Evolutionary conservation across 352 stramenopile species (phyloP).

Genomic region (Globisporangium uncinulatum): DNA sequence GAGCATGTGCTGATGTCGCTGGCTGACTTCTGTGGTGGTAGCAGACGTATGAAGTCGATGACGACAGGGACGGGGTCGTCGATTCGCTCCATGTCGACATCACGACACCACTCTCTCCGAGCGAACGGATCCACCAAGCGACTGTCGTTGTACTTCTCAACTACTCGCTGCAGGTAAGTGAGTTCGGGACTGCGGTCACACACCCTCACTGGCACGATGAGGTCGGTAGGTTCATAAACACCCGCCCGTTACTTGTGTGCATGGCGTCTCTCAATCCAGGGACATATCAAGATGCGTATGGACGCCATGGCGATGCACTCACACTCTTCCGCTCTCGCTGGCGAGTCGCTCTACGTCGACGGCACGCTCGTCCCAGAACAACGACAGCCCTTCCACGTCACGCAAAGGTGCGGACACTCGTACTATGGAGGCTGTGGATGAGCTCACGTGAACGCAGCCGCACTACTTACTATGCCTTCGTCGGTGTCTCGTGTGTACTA

Average conservation of each 20-base stretch:
- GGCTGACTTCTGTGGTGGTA: background rate
- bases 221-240: no score
- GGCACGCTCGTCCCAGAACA: slow-evolving; percentile 60
- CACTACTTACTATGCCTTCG: no score
- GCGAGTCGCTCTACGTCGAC: slow-evolving; percentile 33
- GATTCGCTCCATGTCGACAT: slow-evolving; percentile 55
- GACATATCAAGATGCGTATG: slow-evolving; percentile 55
- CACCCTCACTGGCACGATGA: no score
- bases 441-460: no score
- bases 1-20: background rate
- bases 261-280: slow-evolving; percentile 10
- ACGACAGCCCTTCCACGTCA: slow-evolving; percentile 37
- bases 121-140: slow-evolving; percentile 46
- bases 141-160: slow-evolving; percentile 50
- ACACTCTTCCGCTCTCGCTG: slow-evolving; percentile 31
- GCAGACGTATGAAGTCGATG: slow-evolving; percentile 41
- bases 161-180: slow-evolving; percentile 39
- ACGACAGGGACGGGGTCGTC: slow-evolving; percentile 38
- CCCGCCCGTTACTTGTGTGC: no score
- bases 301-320: slow-evolving; percentile 41
- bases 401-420: slow-evolving; percentile 18
- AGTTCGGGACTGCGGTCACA: no score
- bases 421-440: no score
- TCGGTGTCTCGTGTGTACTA: background rate
- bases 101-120: slow-evolving; percentile 30